A percentile compares a stretch with the other conserved stretches of the same genome.
Conservation (phyloP, 208 protist genomes). For the Herpetomonas muscarum region DNA sequence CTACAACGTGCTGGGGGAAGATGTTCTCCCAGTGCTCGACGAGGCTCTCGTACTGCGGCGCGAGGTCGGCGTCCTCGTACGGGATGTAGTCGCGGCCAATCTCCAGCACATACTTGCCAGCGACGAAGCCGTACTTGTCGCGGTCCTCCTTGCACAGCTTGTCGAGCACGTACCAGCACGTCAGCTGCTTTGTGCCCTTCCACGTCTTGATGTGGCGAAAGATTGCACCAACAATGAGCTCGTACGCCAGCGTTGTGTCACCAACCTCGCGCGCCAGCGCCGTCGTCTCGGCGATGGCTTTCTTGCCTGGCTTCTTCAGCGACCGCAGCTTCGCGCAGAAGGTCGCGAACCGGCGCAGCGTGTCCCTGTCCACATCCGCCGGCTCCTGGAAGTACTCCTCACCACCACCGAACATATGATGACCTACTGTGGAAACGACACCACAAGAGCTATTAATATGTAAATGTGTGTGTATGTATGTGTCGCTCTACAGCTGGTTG, state of each 20-base stretch:
- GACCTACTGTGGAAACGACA: slow-evolving; percentile 1
- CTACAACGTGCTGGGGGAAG: slow-evolving; percentile 83
- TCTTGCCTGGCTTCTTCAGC: slow-evolving; percentile 77
- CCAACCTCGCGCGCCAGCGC: slow-evolving; percentile 69
- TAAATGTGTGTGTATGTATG: background rate
- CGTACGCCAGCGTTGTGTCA: slow-evolving; percentile 58
- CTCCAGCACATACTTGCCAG: slow-evolving; percentile 84
- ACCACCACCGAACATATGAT: slow-evolving; percentile 83
- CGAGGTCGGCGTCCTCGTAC: slow-evolving; percentile 76
- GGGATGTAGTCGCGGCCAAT: slow-evolving; percentile 87
- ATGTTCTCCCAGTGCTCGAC: slow-evolving; percentile 90
- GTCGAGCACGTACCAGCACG: slow-evolving; percentile 90
- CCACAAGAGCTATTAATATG: slow-evolving; percentile 9
- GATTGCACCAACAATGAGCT: slow-evolving; percentile 80
- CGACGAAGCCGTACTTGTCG: slow-evolving; percentile 81
- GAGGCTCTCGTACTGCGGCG: slow-evolving; percentile 83
- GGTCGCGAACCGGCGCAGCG: slow-evolving; percentile 59
- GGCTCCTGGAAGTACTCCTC: slow-evolving; percentile 89
- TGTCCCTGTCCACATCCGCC: slow-evolving; percentile 74
- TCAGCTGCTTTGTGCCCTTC: slow-evolving; percentile 77
- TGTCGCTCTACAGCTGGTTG: background rate
- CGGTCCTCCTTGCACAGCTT: slow-evolving; percentile 87
- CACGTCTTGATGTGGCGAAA: slow-evolving; percentile 90
- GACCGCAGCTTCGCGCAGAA: slow-evolving; percentile 71
- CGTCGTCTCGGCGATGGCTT: slow-evolving; percentile 45